These are phyloP conservation scores for Peniophora sp. DNA, from an alignment of 1,284 basidiomycete genomes.

Conservation along the genomic window DNA sequence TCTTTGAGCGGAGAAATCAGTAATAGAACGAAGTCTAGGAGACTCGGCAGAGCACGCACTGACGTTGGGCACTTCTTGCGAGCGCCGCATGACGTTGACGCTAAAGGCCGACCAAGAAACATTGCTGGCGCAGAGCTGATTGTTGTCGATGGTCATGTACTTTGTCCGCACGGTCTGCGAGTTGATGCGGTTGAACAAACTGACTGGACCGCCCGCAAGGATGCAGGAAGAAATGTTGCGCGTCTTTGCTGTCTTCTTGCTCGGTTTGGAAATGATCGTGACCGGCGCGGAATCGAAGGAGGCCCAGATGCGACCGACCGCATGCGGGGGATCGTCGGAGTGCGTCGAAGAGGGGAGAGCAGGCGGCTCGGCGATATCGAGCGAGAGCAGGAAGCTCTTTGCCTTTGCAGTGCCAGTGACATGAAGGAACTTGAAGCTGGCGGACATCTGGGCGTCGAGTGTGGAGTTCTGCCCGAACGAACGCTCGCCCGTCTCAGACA, in stretches of 20 bases:
- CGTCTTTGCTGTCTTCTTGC: slow-evolving; percentile 94
- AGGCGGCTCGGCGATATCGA: slow-evolving; percentile 72
- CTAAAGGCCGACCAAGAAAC: slow-evolving; percentile 91
- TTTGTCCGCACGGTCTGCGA: slow-evolving; percentile 95
- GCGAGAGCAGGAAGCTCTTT: slow-evolving; percentile 81
- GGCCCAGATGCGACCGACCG: slow-evolving; percentile 73
- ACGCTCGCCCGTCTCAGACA: slow-evolving; percentile 76
- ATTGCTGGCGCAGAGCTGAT: slow-evolving; percentile 79
- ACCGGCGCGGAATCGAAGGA: slow-evolving; percentile 88
- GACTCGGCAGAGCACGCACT: slow-evolving; percentile 40
- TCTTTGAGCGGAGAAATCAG: slow-evolving; percentile 16
- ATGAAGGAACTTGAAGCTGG: slow-evolving; percentile 86
- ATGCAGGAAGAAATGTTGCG: slow-evolving; percentile 91
- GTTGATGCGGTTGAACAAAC: slow-evolving; percentile 94
- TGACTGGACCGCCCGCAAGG: slow-evolving; percentile 83
- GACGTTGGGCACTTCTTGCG: slow-evolving; percentile 46
- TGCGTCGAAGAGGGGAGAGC: neutral
- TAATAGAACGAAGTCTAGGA: slow-evolving; percentile 36
- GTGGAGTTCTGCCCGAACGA: slow-evolving; percentile 76
- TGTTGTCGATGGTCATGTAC: slow-evolving; percentile 88
- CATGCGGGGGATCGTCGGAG: slow-evolving; percentile 32
- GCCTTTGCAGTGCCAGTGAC: slow-evolving; percentile 84
- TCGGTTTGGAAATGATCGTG: slow-evolving; percentile 94
- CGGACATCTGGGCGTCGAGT: slow-evolving; percentile 72
- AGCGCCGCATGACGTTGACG: slow-evolving; percentile 72